phyloP scores from a whole-genome alignment of 805 yeast genomes.

The Ogataea ramenticola region DNA sequence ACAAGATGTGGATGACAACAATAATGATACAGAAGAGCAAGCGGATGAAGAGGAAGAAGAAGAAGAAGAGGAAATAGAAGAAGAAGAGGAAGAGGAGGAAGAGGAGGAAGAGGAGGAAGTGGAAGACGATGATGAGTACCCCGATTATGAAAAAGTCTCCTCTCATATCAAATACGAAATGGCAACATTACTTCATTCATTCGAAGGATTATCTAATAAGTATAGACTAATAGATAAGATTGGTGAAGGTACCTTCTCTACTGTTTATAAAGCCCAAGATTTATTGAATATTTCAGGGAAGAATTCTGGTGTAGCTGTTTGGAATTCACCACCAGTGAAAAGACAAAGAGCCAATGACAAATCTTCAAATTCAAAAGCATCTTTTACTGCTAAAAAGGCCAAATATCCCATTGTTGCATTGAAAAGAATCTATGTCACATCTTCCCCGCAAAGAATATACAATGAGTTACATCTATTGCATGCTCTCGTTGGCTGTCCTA shows the following conservation, averaged over 20 bases:
- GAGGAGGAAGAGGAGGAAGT: slow-evolving; percentile 4
- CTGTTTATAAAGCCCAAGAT: slow-evolving; percentile 57
- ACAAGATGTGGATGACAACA: too few species aligned
- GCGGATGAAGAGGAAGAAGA: neutral
- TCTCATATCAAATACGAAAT: slow-evolving; percentile 28
- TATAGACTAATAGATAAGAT: slow-evolving; percentile 41
- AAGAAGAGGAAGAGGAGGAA: slow-evolving; percentile 1
- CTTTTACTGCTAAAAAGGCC: slow-evolving; percentile 24
- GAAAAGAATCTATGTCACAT: slow-evolving; percentile 89
- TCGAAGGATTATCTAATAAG: slow-evolving; percentile 22
- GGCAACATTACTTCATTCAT: slow-evolving; percentile 18
- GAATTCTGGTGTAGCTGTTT: slow-evolving; percentile 17
- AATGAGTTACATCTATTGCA: slow-evolving; percentile 80
- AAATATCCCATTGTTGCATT: slow-evolving; percentile 61
- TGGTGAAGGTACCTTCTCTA: slow-evolving; percentile 82
- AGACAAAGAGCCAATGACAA: neutral
- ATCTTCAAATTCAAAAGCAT: neutral
- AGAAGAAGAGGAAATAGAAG: neutral
- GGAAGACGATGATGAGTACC: slow-evolving; percentile 12
- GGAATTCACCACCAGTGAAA: slow-evolving; percentile 24
- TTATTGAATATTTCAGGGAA: slow-evolving; percentile 14
- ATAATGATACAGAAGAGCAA: too few species aligned
- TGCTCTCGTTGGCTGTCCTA: slow-evolving; percentile 55
- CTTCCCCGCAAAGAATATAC: slow-evolving; percentile 85
- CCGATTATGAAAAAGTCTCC: slow-evolving; percentile 10